Conservation (phyloP, 768 basidiomycete genomes). For the Pleurotus platypus region DNA sequence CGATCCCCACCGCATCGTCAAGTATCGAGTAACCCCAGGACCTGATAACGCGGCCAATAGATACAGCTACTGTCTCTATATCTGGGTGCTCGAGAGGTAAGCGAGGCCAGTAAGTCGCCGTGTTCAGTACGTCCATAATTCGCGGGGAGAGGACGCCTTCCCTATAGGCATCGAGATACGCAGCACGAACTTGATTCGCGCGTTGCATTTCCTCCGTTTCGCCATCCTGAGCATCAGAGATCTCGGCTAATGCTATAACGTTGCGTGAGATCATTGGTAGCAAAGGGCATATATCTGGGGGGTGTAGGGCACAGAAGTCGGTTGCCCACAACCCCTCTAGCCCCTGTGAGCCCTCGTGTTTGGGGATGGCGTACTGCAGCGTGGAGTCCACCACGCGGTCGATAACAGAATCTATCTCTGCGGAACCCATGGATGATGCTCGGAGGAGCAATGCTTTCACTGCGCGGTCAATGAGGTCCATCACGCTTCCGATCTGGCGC, state of each 20-base stretch:
- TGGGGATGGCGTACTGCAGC: constrained; percentile 74
- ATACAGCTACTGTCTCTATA: constrained; percentile 58
- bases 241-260: constrained; percentile 25
- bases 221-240: constrained; percentile 17
- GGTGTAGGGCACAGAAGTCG: constrained; percentile 60
- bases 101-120: constrained; percentile 66
- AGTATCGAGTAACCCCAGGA: constrained; percentile 66
- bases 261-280: constrained; percentile 48
- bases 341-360: constrained; percentile 38
- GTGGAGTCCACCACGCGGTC: constrained; percentile 73
- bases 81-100: constrained; percentile 82
- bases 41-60: constrained; percentile 60
- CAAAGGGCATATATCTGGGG: constrained; percentile 51
- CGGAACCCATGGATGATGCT: constrained; percentile 46
- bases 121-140: constrained; percentile 55
- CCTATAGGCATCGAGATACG: constrained; percentile 65
- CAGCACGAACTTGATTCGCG: constrained; percentile 36
- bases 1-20: constrained; percentile 64
- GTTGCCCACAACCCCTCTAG: constrained; percentile 48
- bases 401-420: constrained; percentile 63
- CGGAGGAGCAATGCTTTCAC: constrained; percentile 55
- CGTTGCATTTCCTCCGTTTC: constrained; percentile 17
- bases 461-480: constrained; percentile 73
- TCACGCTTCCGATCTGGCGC: constrained; percentile 61
- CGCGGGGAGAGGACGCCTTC: constrained; percentile 53